Evolutionary conservation across 2,329 filamentous ascomycete species (phyloP), one percentile per base, ranked within the genome.

Genomic region (Nigrospora oryzae): DNA sequence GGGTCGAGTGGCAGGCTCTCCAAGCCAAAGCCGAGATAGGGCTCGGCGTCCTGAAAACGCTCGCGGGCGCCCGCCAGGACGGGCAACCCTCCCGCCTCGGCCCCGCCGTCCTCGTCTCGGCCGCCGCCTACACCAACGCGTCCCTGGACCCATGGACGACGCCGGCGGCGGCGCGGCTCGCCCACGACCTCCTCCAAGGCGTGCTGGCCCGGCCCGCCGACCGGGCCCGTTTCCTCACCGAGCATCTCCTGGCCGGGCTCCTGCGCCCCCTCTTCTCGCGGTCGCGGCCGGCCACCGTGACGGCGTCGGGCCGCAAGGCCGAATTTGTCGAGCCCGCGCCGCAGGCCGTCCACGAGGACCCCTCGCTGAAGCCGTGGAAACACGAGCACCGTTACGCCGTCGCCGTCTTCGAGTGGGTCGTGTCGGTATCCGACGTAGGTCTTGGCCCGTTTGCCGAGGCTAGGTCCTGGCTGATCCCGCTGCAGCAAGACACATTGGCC

Each of bases 251-350:
- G 4, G 69, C 74, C 49, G 64, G 67, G 54, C 81, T 81, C 55
- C 71, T 90, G 42, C 81, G 81, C 34, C 82, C 82, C 28, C 65
- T 86, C 6, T 89, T 90, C 66, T 70, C 73, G 28, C 73, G 71
- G 46, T 69, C 75, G 14, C 74, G 70, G 16, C 72, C 78, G 5
- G 59, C 61, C 2, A 66, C 67, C 3, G 64, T 85, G 38, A 83
- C 81, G 3, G 62, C 72, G 2, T 68, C 74, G 5, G 80, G 81
- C 17, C 72, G 77, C 31, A 79, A 75, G 56, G 69, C 66, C 23
- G 65, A 69, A 35, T 76, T 71, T 41, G 56, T 63, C 30, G 61
- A 70, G 4, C 19, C 65, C 66, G 37, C 60, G 61, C 37, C 58
- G 59, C 28, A 55, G 55, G 56, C 61, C 4, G 54, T 53, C 28